A percentile compares a stretch with the other conserved stretches of the same genome.
Evolutionary conservation across 495 filamentous ascomycete species (phyloP).

Genomic region (Cercophora sp.): DNA sequence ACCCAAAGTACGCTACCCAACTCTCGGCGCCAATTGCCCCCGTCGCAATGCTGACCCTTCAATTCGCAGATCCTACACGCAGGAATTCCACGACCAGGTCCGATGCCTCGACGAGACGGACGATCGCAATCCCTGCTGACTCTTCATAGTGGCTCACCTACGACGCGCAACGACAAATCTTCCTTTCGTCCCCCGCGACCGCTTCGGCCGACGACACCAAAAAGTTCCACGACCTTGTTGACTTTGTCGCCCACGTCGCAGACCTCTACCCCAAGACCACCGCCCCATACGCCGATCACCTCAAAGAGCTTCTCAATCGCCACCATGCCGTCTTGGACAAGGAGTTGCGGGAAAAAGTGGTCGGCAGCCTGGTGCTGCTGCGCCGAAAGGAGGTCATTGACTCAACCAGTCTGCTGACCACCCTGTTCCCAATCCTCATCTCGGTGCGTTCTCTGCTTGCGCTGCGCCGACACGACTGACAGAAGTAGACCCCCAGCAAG

Average conservation of each 20-base stretch:
- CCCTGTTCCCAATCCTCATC: slow-evolving; percentile 81
- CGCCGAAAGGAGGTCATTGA: slow-evolving; percentile 89
- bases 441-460: slow-evolving; percentile 7
- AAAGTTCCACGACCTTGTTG: slow-evolving; percentile 71
- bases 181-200: slow-evolving; percentile 73
- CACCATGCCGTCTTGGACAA: slow-evolving; percentile 77
- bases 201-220: slow-evolving; percentile 71
- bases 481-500: slow-evolving; percentile 68
- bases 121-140: slow-evolving; percentile 2
- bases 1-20: slow-evolving; percentile 68
- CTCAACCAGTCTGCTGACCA: slow-evolving; percentile 75
- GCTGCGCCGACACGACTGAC: neutral
- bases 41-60: slow-evolving; percentile 9
- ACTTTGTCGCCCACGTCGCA: slow-evolving; percentile 87
- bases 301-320: slow-evolving; percentile 71
- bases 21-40: neutral
- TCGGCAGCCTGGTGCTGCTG: slow-evolving; percentile 81
- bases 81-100: slow-evolving; percentile 75
- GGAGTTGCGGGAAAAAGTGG: slow-evolving; percentile 89
- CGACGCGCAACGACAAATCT: slow-evolving; percentile 84
- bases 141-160: slow-evolving; percentile 69
- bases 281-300: slow-evolving; percentile 70
- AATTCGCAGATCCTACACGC: slow-evolving; percentile 63
- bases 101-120: neutral
- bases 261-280: slow-evolving; percentile 86